Evolutionary conservation across 768 basidiomycete species (phyloP), one percentile per base, ranked within the genome.

Genomic region (Psilocybe cyanescens): DNA sequence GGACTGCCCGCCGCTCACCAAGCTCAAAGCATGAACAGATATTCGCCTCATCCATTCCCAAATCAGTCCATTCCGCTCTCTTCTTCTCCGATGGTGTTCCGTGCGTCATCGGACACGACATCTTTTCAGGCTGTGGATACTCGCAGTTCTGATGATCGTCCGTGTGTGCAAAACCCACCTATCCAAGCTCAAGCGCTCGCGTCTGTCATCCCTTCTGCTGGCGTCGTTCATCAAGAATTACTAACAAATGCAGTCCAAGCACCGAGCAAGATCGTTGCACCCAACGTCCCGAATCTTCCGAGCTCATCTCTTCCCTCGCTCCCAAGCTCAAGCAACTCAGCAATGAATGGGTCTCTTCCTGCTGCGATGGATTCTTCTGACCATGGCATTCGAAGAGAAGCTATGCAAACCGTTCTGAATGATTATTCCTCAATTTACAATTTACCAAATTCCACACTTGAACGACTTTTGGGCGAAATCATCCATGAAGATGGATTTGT

Each of bases 401-500:
- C 4, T 7, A 24, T 11, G n/a, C 2, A 24, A 5, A 47, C 77
- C 7, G 77, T 81, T 1, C 72, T 89, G 14, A 73, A 74, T 44
- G 78, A 85, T 37, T 66, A 75, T 17, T 76, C 82, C 0, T 74
- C 75, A 0, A 65, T 91, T n/a, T 88, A 90, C 64, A 73, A 82
- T 54, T 71, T 91, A 29, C 71, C 88, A 24, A 75, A 72, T 35
- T 59, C 72, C 9, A 78, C 81, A 6, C 80, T 92, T 11, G 88
- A 91, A 67, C 72, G 73, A 48, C 70, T 89, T 2, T 80, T 92
- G 16, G 79, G 81, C 9, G 80, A 86, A 29, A 81, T 91, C 24
- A 79, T 92, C 16, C 82, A 85, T 56, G 90, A 92, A 71, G 87
- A 95, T 55, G 87, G 93, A 6, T 94, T 97, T 69, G 74, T 81